Conservation (phyloP, 345 rosid genomes). For the Hibiscus tridactylites region DNA sequence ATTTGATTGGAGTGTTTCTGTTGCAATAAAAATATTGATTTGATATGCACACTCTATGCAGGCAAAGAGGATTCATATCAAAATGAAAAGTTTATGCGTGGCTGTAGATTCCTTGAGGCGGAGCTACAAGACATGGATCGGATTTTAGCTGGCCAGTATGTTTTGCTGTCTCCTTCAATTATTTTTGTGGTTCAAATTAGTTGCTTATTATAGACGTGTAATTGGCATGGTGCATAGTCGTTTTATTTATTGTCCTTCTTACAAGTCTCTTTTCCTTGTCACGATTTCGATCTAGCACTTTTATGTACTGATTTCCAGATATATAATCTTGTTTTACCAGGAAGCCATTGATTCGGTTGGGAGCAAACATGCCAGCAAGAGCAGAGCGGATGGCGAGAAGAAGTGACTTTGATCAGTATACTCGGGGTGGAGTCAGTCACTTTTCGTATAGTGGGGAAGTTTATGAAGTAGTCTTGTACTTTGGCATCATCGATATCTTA, state of each 20-base stretch:
- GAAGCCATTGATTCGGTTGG: conserved; percentile 78
- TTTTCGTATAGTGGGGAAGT: conserved; percentile 53
- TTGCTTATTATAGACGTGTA: neutral
- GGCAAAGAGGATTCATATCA: conserved; percentile 70
- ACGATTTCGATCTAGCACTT: neutral
- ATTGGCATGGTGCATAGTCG: neutral
- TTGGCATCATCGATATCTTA: conserved; percentile 88
- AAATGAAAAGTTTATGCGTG: conserved; percentile 82
- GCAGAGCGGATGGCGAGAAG: conserved; percentile 75
- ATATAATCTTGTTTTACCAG: conserved; percentile 28
- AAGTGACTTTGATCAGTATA: conserved; percentile 84
- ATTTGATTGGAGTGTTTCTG: neutral
- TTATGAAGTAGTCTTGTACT: conserved; percentile 76
- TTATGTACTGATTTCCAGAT: neutral
- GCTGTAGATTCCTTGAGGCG: conserved; percentile 86
- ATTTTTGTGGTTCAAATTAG: neutral
- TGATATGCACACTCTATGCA: conserved; percentile 18
- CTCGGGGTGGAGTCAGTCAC: conserved; percentile 54
- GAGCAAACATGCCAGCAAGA: conserved; percentile 97
- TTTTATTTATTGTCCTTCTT: conserved; percentile 18
- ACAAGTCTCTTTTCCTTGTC: neutral
- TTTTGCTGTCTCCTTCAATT: neutral
- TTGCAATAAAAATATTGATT: neutral
- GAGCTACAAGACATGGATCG: conserved; percentile 93
- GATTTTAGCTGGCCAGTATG: conserved; percentile 71